Percentiles rank a stretch among this genome's conserved stretches.
These are phyloP conservation scores for Pelargonium fulgidum DNA, from an alignment of 441 rosid genomes.

Conservation along the genomic window DNA sequence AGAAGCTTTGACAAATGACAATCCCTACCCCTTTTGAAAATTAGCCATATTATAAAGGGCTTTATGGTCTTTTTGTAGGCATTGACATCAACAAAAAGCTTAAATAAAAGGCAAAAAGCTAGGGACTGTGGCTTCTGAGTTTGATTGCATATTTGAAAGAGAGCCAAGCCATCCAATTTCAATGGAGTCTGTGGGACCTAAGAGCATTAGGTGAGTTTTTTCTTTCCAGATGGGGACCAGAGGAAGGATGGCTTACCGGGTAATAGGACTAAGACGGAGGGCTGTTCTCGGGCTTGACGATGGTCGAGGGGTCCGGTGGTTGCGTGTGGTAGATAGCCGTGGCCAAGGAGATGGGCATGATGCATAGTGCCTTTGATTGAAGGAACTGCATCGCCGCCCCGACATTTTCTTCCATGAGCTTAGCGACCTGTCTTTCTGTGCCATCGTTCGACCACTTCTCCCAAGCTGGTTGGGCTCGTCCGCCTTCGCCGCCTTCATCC, in stretches of 20 bases:
- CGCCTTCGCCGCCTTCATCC: slow-evolving; percentile 80
- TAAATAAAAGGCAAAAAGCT: slow-evolving; percentile 26
- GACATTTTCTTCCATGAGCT: slow-evolving; percentile 94
- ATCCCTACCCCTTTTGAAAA: no score
- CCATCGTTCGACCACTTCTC: slow-evolving; percentile 96
- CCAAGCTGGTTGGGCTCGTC: slow-evolving; percentile 79
- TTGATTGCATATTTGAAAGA: slow-evolving; percentile 40
- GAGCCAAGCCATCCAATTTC: slow-evolving; percentile 19
- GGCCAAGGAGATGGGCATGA: slow-evolving; percentile 95
- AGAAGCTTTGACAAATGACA: slow-evolving; percentile 44
- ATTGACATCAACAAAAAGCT: slow-evolving; percentile 36
- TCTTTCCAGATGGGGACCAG: slow-evolving; percentile 17
- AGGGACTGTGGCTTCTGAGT: slow-evolving; percentile 50
- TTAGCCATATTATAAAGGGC: no score
- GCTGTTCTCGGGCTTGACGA: slow-evolving; percentile 67
- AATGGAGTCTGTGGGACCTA: slow-evolving; percentile 27
- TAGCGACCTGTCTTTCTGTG: slow-evolving; percentile 86
- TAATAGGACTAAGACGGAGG: slow-evolving; percentile 43
- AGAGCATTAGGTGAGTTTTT: slow-evolving; percentile 9
- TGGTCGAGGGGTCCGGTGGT: slow-evolving; percentile 58
- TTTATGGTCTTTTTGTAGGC: slow-evolving; percentile 34
- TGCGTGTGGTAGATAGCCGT: slow-evolving; percentile 76
- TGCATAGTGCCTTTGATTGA: slow-evolving; percentile 92
- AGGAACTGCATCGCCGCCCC: slow-evolving; percentile 98
- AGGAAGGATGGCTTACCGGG: neutral